These are phyloP conservation scores for Coleophoma cylindrospora DNA, from an alignment of 2,329 filamentous ascomycete genomes.

Conservation along the genomic window DNA sequence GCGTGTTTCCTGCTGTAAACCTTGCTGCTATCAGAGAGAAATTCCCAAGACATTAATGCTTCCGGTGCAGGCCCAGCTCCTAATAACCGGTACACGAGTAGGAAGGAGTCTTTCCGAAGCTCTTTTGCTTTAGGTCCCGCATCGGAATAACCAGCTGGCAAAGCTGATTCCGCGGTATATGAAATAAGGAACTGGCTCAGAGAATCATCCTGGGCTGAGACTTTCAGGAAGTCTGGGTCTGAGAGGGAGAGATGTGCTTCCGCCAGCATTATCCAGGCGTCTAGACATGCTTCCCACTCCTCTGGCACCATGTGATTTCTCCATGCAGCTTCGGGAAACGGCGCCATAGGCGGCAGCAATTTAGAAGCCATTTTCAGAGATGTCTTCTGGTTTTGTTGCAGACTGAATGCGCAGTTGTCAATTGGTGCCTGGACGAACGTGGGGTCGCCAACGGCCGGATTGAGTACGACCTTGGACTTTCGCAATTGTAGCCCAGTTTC, in stretches of 20 bases:
- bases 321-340: conserved; percentile 67
- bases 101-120: conserved; percentile 60
- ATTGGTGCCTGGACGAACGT: too few relatives aligned
- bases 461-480: too few relatives aligned
- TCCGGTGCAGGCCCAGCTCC: conserved; percentile 35
- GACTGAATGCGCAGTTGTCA: not conserved
- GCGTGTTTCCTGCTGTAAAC: conserved; percentile 61
- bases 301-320: conserved; percentile 58
- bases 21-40: conserved; percentile 64
- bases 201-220: conserved; percentile 51
- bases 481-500: too few relatives aligned
- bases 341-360: conserved; percentile 65
- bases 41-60: conserved; percentile 55
- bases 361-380: conserved; percentile 28
- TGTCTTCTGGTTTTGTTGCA: not conserved
- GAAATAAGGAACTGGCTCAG: conserved; percentile 60
- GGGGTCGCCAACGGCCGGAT: too few relatives aligned
- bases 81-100: conserved; percentile 56
- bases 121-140: conserved; percentile 30
- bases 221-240: conserved; percentile 47
- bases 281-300: conserved; percentile 75
- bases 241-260: conserved; percentile 58
- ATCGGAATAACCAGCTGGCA: conserved; percentile 17
- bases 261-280: conserved; percentile 69
- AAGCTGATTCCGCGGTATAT: conserved; percentile 54